Base-by-base conservation (phyloP, 257 asterid species). In the Marsdenia floribunda region DNA sequence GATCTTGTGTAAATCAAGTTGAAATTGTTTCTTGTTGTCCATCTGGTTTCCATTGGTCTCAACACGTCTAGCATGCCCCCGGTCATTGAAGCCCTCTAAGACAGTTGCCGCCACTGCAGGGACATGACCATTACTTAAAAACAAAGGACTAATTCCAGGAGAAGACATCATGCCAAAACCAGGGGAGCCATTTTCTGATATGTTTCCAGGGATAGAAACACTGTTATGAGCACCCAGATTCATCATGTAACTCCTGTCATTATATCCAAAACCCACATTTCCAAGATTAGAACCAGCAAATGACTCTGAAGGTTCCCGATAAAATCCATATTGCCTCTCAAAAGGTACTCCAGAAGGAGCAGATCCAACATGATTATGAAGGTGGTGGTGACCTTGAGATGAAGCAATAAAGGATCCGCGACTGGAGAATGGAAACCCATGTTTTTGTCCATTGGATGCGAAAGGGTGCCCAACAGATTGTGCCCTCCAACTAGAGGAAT, bases 1-100 rank as follows among this genome's bases (percentile, higher is more conserved):
- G 78, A 91, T 91, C 87, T 83, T 91, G 18, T 83, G 90, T 76
- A 88, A 81, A 83, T 91, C 91, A 44, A 91, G 90, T 54, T 80
- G 90, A 86, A 82, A 91, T 33, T 77, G 91, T 57, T 55, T 83
- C 81, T 78, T 85, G 82, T 70, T 80, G 72, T 90, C 89, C 69
- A 83, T 63, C 75, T 82, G 88, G 81, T 73, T 79, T 64, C 82
- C 87, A 35, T 71, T 84, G 70, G 33, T 77, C 74, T 86, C 96
- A 46, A 72, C 52, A 64, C 73, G 85, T 70, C 80, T 75, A 21
- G 60, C 53, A 74, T 78, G 81, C 66, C 82, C 87, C 71, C 79
- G 84, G 21, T 83, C 97, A 64, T 80, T 77, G 49, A 71, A 75
- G 71, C 86, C 80, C 76, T 86, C 93, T 71, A 78, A 24, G 72